These are phyloP conservation scores for Xylariaceae sp. DNA, from an alignment of 2,329 filamentous ascomycete genomes.

Conservation along the genomic window DNA sequence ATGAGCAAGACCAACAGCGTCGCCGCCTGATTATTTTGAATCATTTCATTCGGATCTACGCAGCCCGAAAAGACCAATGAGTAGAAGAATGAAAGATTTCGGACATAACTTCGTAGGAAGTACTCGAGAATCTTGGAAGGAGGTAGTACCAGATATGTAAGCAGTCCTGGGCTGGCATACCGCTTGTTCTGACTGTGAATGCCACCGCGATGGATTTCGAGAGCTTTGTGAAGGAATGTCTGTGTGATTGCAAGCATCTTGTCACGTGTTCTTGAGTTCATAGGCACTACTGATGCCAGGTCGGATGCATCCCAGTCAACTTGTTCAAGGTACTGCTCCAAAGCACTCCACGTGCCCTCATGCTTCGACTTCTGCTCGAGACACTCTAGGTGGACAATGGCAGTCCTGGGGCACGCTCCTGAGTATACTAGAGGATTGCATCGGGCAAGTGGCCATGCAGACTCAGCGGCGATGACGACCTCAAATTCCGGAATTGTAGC, in stretches of 20 bases:
- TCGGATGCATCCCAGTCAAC: conserved; percentile 35
- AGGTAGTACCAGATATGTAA: conserved; percentile 63
- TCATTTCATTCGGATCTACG: conserved; percentile 63
- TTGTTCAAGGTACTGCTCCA: conserved; percentile 40
- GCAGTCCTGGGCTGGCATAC: conserved; percentile 45
- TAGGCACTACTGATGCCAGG: conserved; percentile 41
- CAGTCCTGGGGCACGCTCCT: conserved; percentile 44
- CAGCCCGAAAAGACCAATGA: conserved; percentile 56
- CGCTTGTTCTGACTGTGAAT: conserved; percentile 37
- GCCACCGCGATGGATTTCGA: conserved; percentile 61
- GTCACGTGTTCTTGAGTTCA: conserved; percentile 54
- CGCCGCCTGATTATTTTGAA: conserved; percentile 62
- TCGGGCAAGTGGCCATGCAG: conserved; percentile 48
- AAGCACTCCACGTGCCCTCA: conserved; percentile 42
- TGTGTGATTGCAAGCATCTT: conserved; percentile 70
- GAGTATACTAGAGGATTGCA: conserved; percentile 46
- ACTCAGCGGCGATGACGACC: conserved; percentile 44
- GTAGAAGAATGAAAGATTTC: conserved; percentile 64
- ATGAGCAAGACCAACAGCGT: conserved; percentile 65
- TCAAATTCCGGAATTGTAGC: conserved; percentile 42
- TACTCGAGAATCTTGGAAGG: conserved; percentile 63
- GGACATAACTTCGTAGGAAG: conserved; percentile 63
- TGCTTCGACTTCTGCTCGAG: conserved; percentile 48
- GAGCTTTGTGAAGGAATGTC: conserved; percentile 65
- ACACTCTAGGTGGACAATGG: conserved; percentile 48